Conservation (phyloP, 2,329 filamentous ascomycete species). For the Colletotrichum gloeosporioides region DNA sequence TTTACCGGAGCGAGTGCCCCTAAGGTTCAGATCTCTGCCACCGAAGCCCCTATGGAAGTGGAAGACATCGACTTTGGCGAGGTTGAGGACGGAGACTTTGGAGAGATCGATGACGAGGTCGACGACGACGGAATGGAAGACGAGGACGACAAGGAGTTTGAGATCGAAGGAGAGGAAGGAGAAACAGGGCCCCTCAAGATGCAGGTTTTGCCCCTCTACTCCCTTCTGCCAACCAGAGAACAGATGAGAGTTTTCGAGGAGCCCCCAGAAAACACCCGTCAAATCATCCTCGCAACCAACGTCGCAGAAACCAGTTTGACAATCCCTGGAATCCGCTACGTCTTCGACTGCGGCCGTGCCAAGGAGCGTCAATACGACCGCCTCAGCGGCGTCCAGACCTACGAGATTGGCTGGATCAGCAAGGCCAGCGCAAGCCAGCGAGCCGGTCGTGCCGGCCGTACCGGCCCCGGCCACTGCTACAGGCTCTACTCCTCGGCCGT, state of each 20-base stretch:
- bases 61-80: conserved; percentile 88
- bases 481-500: conserved; percentile 92
- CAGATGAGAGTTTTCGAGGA: conserved; percentile 90
- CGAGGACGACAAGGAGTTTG: conserved; percentile 69
- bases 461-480: conserved; percentile 95
- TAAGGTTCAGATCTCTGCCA: conserved; percentile 77
- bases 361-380: conserved; percentile 92
- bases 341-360: conserved; percentile 91
- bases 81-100: conserved; percentile 66
- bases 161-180: conserved; percentile 70
- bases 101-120: conserved; percentile 64
- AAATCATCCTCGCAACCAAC: conserved; percentile 93
- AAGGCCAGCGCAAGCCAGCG: conserved; percentile 94
- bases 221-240: conserved; percentile 86
- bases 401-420: conserved; percentile 95
- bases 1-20: conserved; percentile 62
- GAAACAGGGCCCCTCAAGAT: conserved; percentile 67
- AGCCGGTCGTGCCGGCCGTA: conserved; percentile 92
- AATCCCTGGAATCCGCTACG: conserved; percentile 92
- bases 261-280: conserved; percentile 79
- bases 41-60: conserved; percentile 78
- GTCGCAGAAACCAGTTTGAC: conserved; percentile 97
- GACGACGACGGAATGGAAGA: conserved; percentile 60
- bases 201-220: conserved; percentile 93
- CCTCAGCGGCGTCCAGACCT: conserved; percentile 92